Base-by-base conservation (phyloP, 805 yeast species). In the Saccharomyces paradoxus region DNA sequence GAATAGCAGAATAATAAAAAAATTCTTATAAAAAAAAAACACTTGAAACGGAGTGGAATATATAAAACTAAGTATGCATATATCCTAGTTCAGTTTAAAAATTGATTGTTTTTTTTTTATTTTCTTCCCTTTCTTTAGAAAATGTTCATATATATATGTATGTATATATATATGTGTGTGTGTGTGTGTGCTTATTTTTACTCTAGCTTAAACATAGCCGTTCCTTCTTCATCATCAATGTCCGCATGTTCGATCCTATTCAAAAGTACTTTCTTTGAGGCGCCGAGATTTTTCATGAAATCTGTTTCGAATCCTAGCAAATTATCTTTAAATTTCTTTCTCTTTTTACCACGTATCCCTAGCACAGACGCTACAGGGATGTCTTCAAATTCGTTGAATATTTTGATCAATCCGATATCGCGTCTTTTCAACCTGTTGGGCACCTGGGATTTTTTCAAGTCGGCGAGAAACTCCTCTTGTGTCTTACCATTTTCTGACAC, bases 321-420 rank as follows among this genome's bases (percentile, higher is more conserved):
- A 4, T 62, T 60, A 49, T 70, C 73, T 22, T 57, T 62, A 56
- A 60, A 68, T 58, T 63, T 68, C 62, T 64, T 67, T 32, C 72
- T 61, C 53, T 68, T 70, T 56, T 69, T 68, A 46, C 72, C 72
- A 46, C 73, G 65, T 26, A 69, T 63, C n/a, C 74, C 74, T 24
- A 69, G 61, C 3, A 68, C 66, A 5, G 68, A 66, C 2, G 73
- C 72, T 61, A 68, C 60, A 8, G 71, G 62, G 17, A 69, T 65
- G 51, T 69, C 71, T 47, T 69, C 74, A 48, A 58, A 67, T 54
- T 69, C 71, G 54, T 66, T 61, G 55, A 69, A 70, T 44, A 70
- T 55, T 37, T 65, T 69, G 37, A 68, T 51, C 24, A 69, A 56
- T 0, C 72, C 72, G n/a, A 67, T 50, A 50, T 66, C 71, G 28